These are phyloP conservation scores for Ciborinia camelliae DNA, from an alignment of 2,329 filamentous ascomycete species.

Conservation along the genomic window DNA sequence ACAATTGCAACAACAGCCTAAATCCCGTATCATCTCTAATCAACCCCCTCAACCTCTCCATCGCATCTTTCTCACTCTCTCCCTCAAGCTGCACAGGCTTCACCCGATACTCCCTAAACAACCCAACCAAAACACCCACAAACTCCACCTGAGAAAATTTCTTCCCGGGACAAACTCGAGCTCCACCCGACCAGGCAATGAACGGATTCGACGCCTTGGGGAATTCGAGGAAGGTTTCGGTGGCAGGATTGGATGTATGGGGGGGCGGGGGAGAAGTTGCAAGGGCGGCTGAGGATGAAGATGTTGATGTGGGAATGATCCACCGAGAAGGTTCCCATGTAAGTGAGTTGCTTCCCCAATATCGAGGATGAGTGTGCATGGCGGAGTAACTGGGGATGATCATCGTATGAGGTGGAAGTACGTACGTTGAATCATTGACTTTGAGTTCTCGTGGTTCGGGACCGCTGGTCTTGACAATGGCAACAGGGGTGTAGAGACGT, in stretches of 20 bases:
- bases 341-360: constrained; percentile 11
- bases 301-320: not conserved
- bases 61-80: not conserved
- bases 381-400: constrained; percentile 15
- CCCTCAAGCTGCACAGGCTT: not conserved
- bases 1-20: not conserved
- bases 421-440: not conserved
- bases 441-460: not conserved
- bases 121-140: not conserved
- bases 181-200: not conserved
- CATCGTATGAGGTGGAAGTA: not conserved
- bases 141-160: constrained; percentile 8
- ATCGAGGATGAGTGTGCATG: constrained; percentile 5
- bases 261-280: not conserved
- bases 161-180: not conserved
- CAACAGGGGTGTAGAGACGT: constrained; percentile 7
- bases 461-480: not conserved
- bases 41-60: not conserved
- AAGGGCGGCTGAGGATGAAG: not conserved
- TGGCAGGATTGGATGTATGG: not conserved
- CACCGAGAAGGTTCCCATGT: constrained; percentile 9
- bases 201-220: not conserved
- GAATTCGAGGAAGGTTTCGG: not conserved
- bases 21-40: not conserved
- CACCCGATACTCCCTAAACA: constrained; percentile 3